Conservation (phyloP, 2,329 filamentous ascomycete species). For the Diaporthe amygdali region DNA sequence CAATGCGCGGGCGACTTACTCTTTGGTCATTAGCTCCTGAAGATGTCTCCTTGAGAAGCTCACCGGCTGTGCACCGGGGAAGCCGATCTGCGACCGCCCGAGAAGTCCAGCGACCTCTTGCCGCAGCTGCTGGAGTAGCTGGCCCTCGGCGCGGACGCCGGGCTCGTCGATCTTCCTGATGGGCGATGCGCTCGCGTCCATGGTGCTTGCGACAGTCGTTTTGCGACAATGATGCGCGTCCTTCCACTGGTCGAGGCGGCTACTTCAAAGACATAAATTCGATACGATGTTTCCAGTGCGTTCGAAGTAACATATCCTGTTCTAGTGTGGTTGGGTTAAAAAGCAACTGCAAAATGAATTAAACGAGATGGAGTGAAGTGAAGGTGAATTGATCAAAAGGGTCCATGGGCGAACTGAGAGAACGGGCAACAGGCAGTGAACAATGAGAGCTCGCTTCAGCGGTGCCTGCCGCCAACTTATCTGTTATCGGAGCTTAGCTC, state of each 20-base stretch:
- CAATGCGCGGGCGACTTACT: conserved; percentile 53
- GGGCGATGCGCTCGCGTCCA: conserved; percentile 33
- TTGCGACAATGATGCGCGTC: background rate
- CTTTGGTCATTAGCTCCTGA: conserved; percentile 77
- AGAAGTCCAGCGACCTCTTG: conserved; percentile 78
- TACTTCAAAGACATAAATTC: conserved; percentile 14
- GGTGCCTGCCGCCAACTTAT: background rate
- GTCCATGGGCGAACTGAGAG: background rate
- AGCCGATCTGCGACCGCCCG: conserved; percentile 69
- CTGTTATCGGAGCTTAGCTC: background rate
- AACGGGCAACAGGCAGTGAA: background rate
- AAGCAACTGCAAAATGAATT: background rate
- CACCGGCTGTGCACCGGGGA: conserved; percentile 93
- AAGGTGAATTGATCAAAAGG: background rate
- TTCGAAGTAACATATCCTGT: conserved; percentile 13
- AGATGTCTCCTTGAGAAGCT: conserved; percentile 86
- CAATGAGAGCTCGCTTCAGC: background rate
- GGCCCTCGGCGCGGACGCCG: conserved; percentile 68
- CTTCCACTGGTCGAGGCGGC: background rate
- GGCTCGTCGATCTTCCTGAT: conserved; percentile 63
- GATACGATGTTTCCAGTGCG: background rate
- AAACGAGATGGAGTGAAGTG: background rate
- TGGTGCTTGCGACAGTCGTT: conserved; percentile 13
- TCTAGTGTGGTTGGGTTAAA: background rate
- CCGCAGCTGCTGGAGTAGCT: conserved; percentile 67